These are phyloP conservation scores for Malassezia yamatoensis DNA, from an alignment of 1,284 basidiomycete genomes.

Conservation along the genomic window DNA sequence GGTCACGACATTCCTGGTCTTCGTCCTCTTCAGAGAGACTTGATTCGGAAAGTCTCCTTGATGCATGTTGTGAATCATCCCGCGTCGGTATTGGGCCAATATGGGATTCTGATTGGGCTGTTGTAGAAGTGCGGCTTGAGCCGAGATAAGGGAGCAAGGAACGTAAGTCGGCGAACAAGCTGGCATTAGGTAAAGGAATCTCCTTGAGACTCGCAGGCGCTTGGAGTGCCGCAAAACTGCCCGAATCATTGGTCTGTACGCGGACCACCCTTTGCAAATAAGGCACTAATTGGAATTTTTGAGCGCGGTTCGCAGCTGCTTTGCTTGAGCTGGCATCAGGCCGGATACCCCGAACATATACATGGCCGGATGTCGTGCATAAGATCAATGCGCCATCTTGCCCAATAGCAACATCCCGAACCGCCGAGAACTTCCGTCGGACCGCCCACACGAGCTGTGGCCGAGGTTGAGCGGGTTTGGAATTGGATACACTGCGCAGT, in stretches of 20 bases:
- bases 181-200: constrained; percentile 58
- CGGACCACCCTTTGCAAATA: constrained; percentile 72
- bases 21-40: constrained; percentile 34
- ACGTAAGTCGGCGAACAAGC: constrained; percentile 61
- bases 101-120: not conserved
- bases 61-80: constrained; percentile 4
- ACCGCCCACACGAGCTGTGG: constrained; percentile 87
- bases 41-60: too few relatives aligned
- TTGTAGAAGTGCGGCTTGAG: not conserved
- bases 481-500: constrained; percentile 15
- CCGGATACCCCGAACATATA: constrained; percentile 57
- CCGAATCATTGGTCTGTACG: constrained; percentile 77
- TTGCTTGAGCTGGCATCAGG: constrained; percentile 20
- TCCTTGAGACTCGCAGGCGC: constrained; percentile 60
- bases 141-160: constrained; percentile 32
- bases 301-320: constrained; percentile 21
- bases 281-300: constrained; percentile 67
- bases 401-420: constrained; percentile 75
- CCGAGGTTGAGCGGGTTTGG: constrained; percentile 49
- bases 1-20: constrained; percentile 32
- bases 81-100: constrained; percentile 3
- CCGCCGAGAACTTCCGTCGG: constrained; percentile 69
- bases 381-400: constrained; percentile 78
- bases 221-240: constrained; percentile 76
- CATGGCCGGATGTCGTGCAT: constrained; percentile 87